Conservation (phyloP, 768 basidiomycete species). For the Lactarius sp. region DNA sequence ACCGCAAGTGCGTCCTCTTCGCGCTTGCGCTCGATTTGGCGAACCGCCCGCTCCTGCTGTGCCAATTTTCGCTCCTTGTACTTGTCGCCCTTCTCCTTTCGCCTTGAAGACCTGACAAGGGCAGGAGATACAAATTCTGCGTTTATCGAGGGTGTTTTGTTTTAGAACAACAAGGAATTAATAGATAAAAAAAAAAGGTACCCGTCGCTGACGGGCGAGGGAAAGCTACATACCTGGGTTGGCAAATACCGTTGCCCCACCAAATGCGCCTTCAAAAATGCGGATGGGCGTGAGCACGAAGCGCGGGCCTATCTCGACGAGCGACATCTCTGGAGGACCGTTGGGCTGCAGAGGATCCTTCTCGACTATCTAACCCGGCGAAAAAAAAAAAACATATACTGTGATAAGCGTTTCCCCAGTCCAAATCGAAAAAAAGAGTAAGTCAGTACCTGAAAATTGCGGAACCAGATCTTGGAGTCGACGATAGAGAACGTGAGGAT, state of each 20-base stretch:
- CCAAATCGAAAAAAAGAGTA: neutral
- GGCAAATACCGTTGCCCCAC: slow-evolving; percentile 90
- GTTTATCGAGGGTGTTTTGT: neutral
- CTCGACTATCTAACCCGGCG: slow-evolving; percentile 67
- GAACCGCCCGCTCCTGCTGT: slow-evolving; percentile 55
- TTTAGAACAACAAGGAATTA: neutral
- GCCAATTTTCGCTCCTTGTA: slow-evolving; percentile 81
- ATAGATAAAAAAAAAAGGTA: neutral
- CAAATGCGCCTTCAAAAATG: slow-evolving; percentile 97
- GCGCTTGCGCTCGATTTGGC: slow-evolving; percentile 59
- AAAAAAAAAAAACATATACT: neutral
- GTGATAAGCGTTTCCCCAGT: neutral
- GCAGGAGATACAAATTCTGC: slow-evolving; percentile 91
- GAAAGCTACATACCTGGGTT: slow-evolving; percentile 68
- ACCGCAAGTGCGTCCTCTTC: slow-evolving; percentile 80
- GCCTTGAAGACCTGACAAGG: slow-evolving; percentile 63
- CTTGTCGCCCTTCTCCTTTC: slow-evolving; percentile 70
- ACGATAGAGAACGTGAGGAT: slow-evolving; percentile 93
- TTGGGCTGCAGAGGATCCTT: slow-evolving; percentile 89
- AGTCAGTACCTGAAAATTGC: slow-evolving; percentile 83
- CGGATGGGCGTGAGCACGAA: slow-evolving; percentile 97
- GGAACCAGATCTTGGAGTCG: slow-evolving; percentile 98
- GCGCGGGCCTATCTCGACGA: slow-evolving; percentile 95
- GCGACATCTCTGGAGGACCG: slow-evolving; percentile 77
- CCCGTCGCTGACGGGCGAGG: neutral